phyloP scores from a whole-genome alignment of 2,329 filamentous ascomycete genomes.

The Nectriaceae sp. region DNA sequence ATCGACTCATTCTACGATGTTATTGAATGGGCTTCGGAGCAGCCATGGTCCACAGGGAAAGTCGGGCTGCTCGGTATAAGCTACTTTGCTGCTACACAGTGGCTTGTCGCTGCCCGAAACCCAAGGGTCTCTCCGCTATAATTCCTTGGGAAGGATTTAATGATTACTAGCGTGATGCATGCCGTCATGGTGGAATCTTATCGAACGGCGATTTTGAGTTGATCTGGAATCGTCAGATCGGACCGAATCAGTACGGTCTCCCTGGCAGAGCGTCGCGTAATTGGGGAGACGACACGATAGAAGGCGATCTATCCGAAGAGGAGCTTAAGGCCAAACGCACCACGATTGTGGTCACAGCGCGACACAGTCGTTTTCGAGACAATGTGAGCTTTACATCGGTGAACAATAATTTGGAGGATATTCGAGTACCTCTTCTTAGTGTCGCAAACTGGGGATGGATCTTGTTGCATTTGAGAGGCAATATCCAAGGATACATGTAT shows the following conservation, averaged over 20 bases:
- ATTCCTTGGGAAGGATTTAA: not conserved
- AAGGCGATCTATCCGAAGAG: slow-evolving; percentile 56
- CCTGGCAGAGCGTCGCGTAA: slow-evolving; percentile 49
- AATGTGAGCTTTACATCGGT: slow-evolving; percentile 63
- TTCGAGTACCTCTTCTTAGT: slow-evolving; percentile 64
- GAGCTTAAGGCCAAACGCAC: slow-evolving; percentile 48
- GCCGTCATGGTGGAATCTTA: too few relatives aligned
- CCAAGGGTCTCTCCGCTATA: not conserved
- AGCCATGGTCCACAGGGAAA: not conserved
- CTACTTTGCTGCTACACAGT: not conserved
- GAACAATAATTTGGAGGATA: slow-evolving; percentile 63
- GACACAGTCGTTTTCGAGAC: slow-evolving; percentile 56
- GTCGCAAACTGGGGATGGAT: slow-evolving; percentile 74
- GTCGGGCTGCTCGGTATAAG: not conserved
- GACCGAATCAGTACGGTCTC: slow-evolving; percentile 63
- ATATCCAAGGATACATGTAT: slow-evolving; percentile 62
- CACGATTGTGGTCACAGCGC: slow-evolving; percentile 47
- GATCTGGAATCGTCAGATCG: slow-evolving; percentile 7
- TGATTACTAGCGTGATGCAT: too few relatives aligned
- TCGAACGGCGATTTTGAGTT: too few relatives aligned
- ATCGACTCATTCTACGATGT: not conserved
- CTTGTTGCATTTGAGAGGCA: slow-evolving; percentile 67
- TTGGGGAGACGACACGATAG: slow-evolving; percentile 56
- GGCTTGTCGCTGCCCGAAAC: not conserved
- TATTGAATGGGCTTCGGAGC: not conserved